Percentiles rank a stretch among this genome's conserved stretches.
Evolutionary conservation across 176 grass and related monocot species (phyloP).

Genomic region (Themeda triandra): DNA sequence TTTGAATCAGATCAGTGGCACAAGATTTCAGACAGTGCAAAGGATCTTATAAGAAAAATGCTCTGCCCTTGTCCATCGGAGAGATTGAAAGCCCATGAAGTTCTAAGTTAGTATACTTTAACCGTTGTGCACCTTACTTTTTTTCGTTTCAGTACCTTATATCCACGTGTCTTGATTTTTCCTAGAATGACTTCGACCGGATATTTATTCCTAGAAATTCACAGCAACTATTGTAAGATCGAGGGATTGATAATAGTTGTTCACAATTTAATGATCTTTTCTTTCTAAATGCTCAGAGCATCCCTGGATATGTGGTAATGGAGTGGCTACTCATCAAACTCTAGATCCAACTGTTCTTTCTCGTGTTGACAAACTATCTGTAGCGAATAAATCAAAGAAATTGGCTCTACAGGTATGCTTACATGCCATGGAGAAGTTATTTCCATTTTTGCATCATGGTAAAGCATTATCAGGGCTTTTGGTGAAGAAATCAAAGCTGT

Average conservation of each 20-base stretch:
- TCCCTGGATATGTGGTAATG: conserved; percentile 70
- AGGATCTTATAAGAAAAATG: conserved; percentile 88
- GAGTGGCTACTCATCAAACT: conserved; percentile 36
- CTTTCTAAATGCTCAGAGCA: conserved; percentile 41
- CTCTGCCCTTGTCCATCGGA: conserved; percentile 49
- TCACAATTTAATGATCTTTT: conserved; percentile 12
- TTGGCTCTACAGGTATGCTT: conserved; percentile 52
- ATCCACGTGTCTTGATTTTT: neutral
- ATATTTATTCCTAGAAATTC: neutral
- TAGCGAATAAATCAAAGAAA: conserved; percentile 68
- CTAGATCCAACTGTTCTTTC: conserved; percentile 53
- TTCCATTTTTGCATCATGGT: neutral
- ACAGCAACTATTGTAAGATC: neutral
- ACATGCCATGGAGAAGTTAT: neutral
- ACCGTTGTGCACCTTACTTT: neutral
- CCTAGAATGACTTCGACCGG: neutral
- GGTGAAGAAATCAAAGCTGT: neutral
- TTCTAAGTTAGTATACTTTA: conserved; percentile 56
- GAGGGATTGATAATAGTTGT: neutral
- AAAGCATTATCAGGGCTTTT: neutral
- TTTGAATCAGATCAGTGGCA: conserved; percentile 62
- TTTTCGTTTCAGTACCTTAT: conserved; percentile 14
- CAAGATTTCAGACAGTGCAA: conserved; percentile 61
- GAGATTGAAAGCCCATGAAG: conserved; percentile 69
- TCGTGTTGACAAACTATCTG: conserved; percentile 40